These are phyloP conservation scores for Wickerhamiella cacticola DNA, from an alignment of 805 yeast species.

Conservation along the genomic window DNA sequence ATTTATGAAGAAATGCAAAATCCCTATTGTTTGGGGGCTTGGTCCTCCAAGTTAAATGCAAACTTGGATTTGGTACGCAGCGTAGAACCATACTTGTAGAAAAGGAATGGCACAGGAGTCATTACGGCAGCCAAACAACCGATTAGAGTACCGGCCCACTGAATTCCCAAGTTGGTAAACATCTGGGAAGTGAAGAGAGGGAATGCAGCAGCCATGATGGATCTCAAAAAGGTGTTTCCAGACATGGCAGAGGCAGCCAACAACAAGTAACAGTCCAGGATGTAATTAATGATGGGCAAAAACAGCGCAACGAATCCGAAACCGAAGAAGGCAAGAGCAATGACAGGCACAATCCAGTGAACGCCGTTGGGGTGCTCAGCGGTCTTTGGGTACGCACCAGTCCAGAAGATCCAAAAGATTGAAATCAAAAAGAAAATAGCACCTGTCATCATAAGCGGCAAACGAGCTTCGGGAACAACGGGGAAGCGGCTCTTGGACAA, in stretches of 20 bases:
- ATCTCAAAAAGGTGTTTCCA: slow-evolving; percentile 59
- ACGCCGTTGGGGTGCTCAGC: slow-evolving; percentile 32
- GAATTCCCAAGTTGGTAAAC: slow-evolving; percentile 55
- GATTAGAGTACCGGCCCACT: slow-evolving; percentile 69
- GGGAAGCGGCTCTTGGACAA: slow-evolving; percentile 39
- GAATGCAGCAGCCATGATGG: slow-evolving; percentile 55
- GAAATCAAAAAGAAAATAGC: slow-evolving; percentile 62
- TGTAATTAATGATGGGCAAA: slow-evolving; percentile 56
- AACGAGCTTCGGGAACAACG: slow-evolving; percentile 68
- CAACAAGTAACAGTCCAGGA: slow-evolving; percentile 56
- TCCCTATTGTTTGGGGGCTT: too few species aligned
- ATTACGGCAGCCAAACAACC: slow-evolving; percentile 48
- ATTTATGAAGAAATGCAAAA: too few species aligned
- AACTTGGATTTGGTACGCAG: slow-evolving; percentile 48
- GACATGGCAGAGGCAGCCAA: slow-evolving; percentile 74
- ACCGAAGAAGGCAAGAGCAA: slow-evolving; percentile 53
- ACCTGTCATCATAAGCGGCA: slow-evolving; percentile 68
- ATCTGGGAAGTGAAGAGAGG: slow-evolving; percentile 61
- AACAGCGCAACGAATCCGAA: slow-evolving; percentile 59
- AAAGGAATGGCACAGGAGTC: slow-evolving; percentile 58
- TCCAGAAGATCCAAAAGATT: slow-evolving; percentile 78
- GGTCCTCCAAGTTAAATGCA: slow-evolving; percentile 29
- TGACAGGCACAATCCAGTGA: slow-evolving; percentile 75
- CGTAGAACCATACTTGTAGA: slow-evolving; percentile 44
- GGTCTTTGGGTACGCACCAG: slow-evolving; percentile 57